Evolutionary conservation across 768 basidiomycete species (phyloP).

Genomic region (Amanita pseudoporphyria): DNA sequence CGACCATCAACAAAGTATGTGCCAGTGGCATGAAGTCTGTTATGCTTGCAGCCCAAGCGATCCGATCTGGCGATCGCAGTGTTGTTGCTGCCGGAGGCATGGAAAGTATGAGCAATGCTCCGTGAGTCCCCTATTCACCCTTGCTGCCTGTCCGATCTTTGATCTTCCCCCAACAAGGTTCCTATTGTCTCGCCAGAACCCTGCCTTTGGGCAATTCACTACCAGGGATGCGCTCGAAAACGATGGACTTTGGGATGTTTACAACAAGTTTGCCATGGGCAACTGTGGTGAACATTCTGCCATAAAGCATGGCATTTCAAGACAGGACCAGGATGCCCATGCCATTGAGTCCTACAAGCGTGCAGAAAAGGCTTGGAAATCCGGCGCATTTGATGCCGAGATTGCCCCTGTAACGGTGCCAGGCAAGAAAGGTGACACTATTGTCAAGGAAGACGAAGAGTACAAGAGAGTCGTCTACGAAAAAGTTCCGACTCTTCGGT

Average conservation of each 20-base stretch:
- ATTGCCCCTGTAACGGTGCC: conserved; percentile 85
- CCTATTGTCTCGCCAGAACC: conserved; percentile 73
- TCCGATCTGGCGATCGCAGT: conserved; percentile 75
- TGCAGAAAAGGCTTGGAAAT: conserved; percentile 84
- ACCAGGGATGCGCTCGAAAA: conserved; percentile 79
- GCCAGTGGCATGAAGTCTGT: conserved; percentile 95
- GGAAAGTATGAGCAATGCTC: conserved; percentile 99
- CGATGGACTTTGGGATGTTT: conserved; percentile 96
- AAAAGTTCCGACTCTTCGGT: conserved; percentile 81
- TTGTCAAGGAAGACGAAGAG: conserved; percentile 94
- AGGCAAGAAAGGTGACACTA: conserved; percentile 87
- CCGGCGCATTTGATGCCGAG: conserved; percentile 78
- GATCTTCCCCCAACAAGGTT: conserved; percentile 37
- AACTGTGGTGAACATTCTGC: conserved; percentile 90
- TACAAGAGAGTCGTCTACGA: conserved; percentile 95
- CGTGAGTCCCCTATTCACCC: conserved; percentile 49
- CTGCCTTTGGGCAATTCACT: conserved; percentile 82
- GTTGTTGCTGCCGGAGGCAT: conserved; percentile 94
- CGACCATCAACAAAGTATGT: conserved; percentile 99
- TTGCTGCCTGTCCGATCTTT: conserved; percentile 4
- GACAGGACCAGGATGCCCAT: conserved; percentile 84
- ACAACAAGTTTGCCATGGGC: conserved; percentile 98
- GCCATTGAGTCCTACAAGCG: conserved; percentile 94
- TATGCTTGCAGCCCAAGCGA: conserved; percentile 87
- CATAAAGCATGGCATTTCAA: conserved; percentile 70